Evolutionary conservation across 2,329 filamentous ascomycete genomes (phyloP).

Genomic region (Mariannaea sp.): DNA sequence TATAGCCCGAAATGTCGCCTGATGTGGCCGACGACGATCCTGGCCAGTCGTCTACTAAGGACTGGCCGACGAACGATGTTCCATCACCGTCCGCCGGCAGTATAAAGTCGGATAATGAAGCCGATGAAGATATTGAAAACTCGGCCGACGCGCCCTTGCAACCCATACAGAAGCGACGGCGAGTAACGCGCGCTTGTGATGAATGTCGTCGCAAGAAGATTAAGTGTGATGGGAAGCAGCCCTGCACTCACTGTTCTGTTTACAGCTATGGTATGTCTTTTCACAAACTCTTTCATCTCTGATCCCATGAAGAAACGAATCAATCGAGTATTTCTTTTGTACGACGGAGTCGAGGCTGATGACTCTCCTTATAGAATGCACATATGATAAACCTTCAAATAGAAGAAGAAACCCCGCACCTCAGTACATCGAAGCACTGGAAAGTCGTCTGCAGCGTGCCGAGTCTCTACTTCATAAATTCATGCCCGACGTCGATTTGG

Average conservation of each 20-base stretch:
- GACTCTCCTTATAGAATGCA: slow-evolving; percentile 70
- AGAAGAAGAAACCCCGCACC: slow-evolving; percentile 87
- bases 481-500: slow-evolving; percentile 81
- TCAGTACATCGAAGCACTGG: slow-evolving; percentile 89
- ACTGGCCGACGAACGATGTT: slow-evolving; percentile 44
- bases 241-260: slow-evolving; percentile 93
- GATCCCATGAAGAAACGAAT: slow-evolving; percentile 4
- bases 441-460: slow-evolving; percentile 80
- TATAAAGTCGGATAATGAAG: slow-evolving; percentile 49
- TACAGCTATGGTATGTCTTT: slow-evolving; percentile 85
- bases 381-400: slow-evolving; percentile 94
- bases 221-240: slow-evolving; percentile 85
- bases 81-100: slow-evolving; percentile 51
- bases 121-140: slow-evolving; percentile 43
- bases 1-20: slow-evolving; percentile 40
- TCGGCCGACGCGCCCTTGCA: slow-evolving; percentile 47
- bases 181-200: slow-evolving; percentile 81
- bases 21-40: slow-evolving; percentile 53
- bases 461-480: slow-evolving; percentile 79
- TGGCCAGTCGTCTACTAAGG: slow-evolving; percentile 41
- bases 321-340: background rate
- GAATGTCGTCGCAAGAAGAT: slow-evolving; percentile 86
- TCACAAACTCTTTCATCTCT: slow-evolving; percentile 4
- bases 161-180: slow-evolving; percentile 75
- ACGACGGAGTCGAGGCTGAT: slow-evolving; percentile 24